A percentile compares a stretch with the other conserved stretches of the same genome.
Conservation (phyloP, 1,284 basidiomycete species). For the Microbotryum saponariae region DNA sequence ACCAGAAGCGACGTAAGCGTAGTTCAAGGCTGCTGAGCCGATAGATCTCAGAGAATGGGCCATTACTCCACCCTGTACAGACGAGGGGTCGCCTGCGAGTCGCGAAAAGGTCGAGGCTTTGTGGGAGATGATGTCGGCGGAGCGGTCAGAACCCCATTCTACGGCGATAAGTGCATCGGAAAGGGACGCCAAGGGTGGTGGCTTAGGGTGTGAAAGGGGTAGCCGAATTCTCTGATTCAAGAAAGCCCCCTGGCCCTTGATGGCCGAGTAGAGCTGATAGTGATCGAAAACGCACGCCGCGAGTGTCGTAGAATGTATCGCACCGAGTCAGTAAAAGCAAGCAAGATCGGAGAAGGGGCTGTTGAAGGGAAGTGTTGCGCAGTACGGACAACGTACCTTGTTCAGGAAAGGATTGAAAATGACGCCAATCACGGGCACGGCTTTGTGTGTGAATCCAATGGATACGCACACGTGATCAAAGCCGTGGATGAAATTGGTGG, state of each 20-base stretch:
- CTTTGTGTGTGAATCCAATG: slow-evolving; percentile 76
- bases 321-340: no score
- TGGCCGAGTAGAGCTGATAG: slow-evolving; percentile 61
- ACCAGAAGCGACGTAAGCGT: slow-evolving; percentile 72
- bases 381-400: slow-evolving; percentile 7
- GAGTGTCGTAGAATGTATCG: not conserved
- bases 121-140: slow-evolving; percentile 48
- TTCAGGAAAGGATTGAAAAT: slow-evolving; percentile 89
- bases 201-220: slow-evolving; percentile 57
- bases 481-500: slow-evolving; percentile 88
- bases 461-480: slow-evolving; percentile 72
- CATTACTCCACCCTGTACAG: slow-evolving; percentile 70
- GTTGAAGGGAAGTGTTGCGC: slow-evolving; percentile 26
- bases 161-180: slow-evolving; percentile 75
- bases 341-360: slow-evolving; percentile 49
- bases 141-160: slow-evolving; percentile 87
- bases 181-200: slow-evolving; percentile 62
- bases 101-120: slow-evolving; percentile 67
- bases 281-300: not conserved
- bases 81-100: slow-evolving; percentile 63
- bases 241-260: slow-evolving; percentile 71
- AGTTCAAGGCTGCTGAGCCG: slow-evolving; percentile 74
- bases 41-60: slow-evolving; percentile 73
- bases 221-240: slow-evolving; percentile 54
- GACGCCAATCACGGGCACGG: slow-evolving; percentile 70